These are phyloP conservation scores for Zoysia pacifica DNA, from an alignment of 176 grass and related monocot genomes.

Conservation along the genomic window DNA sequence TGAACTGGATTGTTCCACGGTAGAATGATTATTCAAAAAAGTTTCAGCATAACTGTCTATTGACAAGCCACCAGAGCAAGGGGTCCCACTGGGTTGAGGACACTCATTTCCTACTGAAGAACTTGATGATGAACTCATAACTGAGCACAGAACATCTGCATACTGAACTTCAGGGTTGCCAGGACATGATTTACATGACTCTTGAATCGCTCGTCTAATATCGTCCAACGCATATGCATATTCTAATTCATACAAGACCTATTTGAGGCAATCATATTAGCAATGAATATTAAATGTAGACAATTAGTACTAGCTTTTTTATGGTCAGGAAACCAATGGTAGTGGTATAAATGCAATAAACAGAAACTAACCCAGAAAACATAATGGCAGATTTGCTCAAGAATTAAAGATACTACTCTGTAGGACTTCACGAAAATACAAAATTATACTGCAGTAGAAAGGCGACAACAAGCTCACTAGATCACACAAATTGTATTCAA, in stretches of 20 bases:
- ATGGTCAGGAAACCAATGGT: background rate
- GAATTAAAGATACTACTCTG: background rate
- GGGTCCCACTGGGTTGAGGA: slow-evolving; percentile 24
- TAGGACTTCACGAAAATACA: background rate
- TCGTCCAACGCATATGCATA: slow-evolving; percentile 69
- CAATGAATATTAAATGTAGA: slow-evolving; percentile 15
- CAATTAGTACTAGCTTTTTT: slow-evolving; percentile 20
- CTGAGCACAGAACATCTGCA: slow-evolving; percentile 60
- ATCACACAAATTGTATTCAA: background rate
- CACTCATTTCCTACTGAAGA: slow-evolving; percentile 28
- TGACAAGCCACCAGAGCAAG: slow-evolving; percentile 2
- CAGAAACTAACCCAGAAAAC: background rate
- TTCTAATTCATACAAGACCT: slow-evolving; percentile 92
- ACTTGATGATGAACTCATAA: slow-evolving; percentile 66
- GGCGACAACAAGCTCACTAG: background rate
- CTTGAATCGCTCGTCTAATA: slow-evolving; percentile 49
- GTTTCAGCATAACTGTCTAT: slow-evolving; percentile 31
- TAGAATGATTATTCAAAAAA: slow-evolving; percentile 44
- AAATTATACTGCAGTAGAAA: slow-evolving; percentile 15
- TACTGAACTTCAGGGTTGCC: slow-evolving; percentile 47
- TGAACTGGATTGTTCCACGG: slow-evolving; percentile 39
- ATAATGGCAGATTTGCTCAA: background rate
- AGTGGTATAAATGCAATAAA: background rate
- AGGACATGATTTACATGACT: slow-evolving; percentile 44
- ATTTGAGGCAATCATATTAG: slow-evolving; percentile 9